Evolutionary conservation across 2,329 filamentous ascomycete species (phyloP), one percentile per base, ranked within the genome.

Genomic region (Alternaria ventricosa): DNA sequence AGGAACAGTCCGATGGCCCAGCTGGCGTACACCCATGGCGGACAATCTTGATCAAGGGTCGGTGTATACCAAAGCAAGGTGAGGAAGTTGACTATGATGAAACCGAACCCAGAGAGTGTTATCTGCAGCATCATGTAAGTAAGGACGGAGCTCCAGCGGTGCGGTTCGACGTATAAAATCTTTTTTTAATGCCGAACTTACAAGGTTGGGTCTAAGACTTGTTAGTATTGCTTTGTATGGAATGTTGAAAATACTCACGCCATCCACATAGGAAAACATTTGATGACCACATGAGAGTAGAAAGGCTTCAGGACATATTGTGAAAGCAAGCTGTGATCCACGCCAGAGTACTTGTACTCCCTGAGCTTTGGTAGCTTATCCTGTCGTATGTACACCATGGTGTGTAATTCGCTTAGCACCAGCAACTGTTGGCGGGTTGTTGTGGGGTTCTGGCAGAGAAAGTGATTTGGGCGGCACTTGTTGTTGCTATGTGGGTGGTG

Each of bases 271-370:
- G 96, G 96, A 79, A 99, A 98, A 82, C 90, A 91, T 68, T 95
- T 90, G 84, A 99, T 97, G 76, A 97, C 95, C 71, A 96, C 87
- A 82, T 97, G 90, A 76, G 90, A 96, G 86, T 98, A 99, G 83
- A 98, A 99, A 8, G 96, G 96, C 86, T 99, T 98, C 75, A 99
- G 85, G 69, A 99, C 88, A 84, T 97, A 98, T 80, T 91, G 92
- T 69, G 94, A 97, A 44, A 93, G 86, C 65, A 97, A 85, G 63
- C 94, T 97, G 80, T 92, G 92, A 82, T 99, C 96, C 75, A 98
- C 92, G 61, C 89, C 88, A 44, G 92, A 93, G 86, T 99, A 99
- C 83, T 97, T 96, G 89, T 99, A 99, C 82, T 94, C 88, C 81
- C 92, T 92, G 74, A 99, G 89, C 79, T 92, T 93, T 43, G 91